Evolutionary conservation across 805 yeast species (phyloP).

Genomic region (Sugiyamaella smithiae): DNA sequence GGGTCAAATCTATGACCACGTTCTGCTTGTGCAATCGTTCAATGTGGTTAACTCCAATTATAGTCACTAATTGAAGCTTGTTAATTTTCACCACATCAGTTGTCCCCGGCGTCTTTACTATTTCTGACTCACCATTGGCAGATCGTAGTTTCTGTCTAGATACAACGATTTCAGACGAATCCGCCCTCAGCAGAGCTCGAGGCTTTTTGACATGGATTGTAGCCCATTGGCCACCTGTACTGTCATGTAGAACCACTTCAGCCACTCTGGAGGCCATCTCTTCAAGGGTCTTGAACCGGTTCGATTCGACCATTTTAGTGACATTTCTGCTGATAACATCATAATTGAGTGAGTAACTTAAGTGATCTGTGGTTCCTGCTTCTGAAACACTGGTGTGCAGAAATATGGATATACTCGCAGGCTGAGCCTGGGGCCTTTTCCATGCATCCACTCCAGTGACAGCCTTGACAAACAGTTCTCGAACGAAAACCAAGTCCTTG

Average conservation of each 20-base stretch:
- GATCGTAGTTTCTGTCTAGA: constrained; percentile 32
- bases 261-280: constrained; percentile 48
- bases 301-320: constrained; percentile 47
- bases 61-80: constrained; percentile 58
- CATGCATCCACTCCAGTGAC: constrained; percentile 73
- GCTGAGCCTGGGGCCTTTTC: constrained; percentile 64
- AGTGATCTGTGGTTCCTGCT: constrained; percentile 80
- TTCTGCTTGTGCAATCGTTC: constrained; percentile 82
- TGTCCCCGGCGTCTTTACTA: constrained; percentile 21
- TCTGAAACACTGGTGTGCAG: constrained; percentile 63
- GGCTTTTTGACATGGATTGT: constrained; percentile 43
- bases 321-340: constrained; percentile 75
- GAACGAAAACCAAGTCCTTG: constrained; percentile 46
- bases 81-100: constrained; percentile 42
- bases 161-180: constrained; percentile 43
- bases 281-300: constrained; percentile 39
- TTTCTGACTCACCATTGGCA: constrained; percentile 14
- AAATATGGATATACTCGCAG: constrained; percentile 56
- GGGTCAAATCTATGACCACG: constrained; percentile 54
- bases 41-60: constrained; percentile 92
- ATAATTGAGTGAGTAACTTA: constrained; percentile 80
- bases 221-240: constrained; percentile 48
- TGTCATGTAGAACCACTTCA: constrained; percentile 42
- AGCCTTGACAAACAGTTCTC: constrained; percentile 58
- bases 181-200: constrained; percentile 60